Conservation (phyloP, 2,329 filamentous ascomycete genomes). For the Colletotrichum neosansevieriae region DNA sequence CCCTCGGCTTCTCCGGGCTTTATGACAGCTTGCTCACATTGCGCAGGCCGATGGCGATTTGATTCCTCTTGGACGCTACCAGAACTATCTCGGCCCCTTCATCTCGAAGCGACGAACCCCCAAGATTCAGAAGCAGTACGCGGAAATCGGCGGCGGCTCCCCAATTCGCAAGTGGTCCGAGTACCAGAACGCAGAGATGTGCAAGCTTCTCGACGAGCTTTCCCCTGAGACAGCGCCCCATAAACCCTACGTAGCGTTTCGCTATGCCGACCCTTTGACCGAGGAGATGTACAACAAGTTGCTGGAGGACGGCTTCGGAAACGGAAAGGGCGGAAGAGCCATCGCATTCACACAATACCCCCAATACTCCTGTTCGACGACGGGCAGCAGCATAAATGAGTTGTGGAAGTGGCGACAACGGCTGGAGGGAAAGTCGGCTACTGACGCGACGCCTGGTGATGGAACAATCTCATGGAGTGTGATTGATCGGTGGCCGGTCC, state of each 20-base stretch:
- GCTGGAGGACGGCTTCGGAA: conserved; percentile 89
- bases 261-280: conserved; percentile 92
- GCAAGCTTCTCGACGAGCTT: conserved; percentile 92
- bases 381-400: conserved; percentile 95
- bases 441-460: conserved; percentile 62
- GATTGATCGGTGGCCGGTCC: conserved; percentile 97
- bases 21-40: conserved; percentile 39
- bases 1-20: background rate
- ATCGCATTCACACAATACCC: conserved; percentile 99
- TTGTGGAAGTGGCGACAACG: conserved; percentile 96
- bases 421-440: conserved; percentile 80
- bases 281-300: conserved; percentile 91
- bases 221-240: conserved; percentile 95
- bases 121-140: conserved; percentile 97
- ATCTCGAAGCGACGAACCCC: conserved; percentile 90
- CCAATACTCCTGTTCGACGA: conserved; percentile 98
- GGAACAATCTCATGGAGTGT: conserved; percentile 95
- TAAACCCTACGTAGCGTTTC: conserved; percentile 97
- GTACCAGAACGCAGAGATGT: conserved; percentile 94
- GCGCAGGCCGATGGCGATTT: conserved; percentile 87
- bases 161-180: conserved; percentile 99
- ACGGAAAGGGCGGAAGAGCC: conserved; percentile 89
- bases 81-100: conserved; percentile 89
- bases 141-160: conserved; percentile 95
- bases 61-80: conserved; percentile 93